Evolutionary conservation across 257 asterid genomes (phyloP).

Genomic region (Anisodus tanguticus): DNA sequence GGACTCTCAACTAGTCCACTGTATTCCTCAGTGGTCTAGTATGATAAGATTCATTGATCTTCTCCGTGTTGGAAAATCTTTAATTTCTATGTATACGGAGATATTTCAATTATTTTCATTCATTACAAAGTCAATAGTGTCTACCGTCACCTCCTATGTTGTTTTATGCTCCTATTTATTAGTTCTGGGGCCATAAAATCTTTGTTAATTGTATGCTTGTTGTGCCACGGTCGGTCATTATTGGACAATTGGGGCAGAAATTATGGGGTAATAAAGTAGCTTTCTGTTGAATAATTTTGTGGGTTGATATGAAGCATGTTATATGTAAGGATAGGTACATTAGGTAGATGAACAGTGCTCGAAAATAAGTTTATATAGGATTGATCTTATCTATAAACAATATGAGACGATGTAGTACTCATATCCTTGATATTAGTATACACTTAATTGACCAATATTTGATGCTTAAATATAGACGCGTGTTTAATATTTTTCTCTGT

Average conservation of each 20-base stretch:
- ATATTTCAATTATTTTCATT: conserved; percentile 10
- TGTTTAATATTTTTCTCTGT: background rate
- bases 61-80: background rate
- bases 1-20: background rate
- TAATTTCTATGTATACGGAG: background rate
- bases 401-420: no score
- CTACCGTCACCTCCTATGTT: background rate
- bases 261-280: background rate
- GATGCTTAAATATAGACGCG: conserved; percentile 14
- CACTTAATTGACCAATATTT: background rate
- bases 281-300: background rate
- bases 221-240: background rate
- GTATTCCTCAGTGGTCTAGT: no score
- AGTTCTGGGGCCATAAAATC: background rate
- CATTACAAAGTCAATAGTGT: background rate
- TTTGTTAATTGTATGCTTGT: background rate
- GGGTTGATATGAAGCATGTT: background rate
- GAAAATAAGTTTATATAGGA: background rate
- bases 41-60: background rate
- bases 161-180: background rate
- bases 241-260: background rate
- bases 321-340: background rate
- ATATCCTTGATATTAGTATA: background rate
- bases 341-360: background rate
- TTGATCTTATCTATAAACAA: no score